Evolutionary conservation across 2,329 filamentous ascomycete genomes (phyloP), one percentile per base, ranked within the genome.

Genomic region (Xylariaceae sp.): DNA sequence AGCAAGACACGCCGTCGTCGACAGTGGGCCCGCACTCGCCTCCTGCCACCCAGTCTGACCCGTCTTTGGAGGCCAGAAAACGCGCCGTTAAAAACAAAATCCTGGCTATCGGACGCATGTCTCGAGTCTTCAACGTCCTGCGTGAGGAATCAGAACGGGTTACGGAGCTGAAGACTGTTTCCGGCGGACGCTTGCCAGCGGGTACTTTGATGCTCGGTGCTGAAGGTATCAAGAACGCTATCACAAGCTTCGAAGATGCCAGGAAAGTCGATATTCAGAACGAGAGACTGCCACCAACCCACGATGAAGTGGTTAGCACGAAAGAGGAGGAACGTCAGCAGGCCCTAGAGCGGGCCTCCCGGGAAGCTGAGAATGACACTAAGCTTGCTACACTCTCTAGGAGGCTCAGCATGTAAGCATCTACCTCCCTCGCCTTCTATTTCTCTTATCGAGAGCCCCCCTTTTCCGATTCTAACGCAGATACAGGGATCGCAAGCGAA

Each of bases 1-100:
- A 96, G 73, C 89, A 93, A 63, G 92, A 97, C 57, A 88, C 89
- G 3, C 86, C 88, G 10, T 86, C 88, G n/a, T 80, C 87, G 4
- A 80, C 83, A 4, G 81, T 84, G 1, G 89, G 85, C 4, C 88
- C 90, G 0, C 75, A 83, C 8, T 96, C 93, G 9, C 91, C 92
- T 1, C 75, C 87, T 51, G 76, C 78, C 2, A 73, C 76, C 8
- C 72, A 76, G 52, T 64, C 75, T 57, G 93, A 97, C 69, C 92
- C 96, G 54, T 92, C 88, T 55, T 90, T 88, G 69, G 94, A 99
- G 73, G 93, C 88, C 80, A 97, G 97, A 82, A 85, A 94, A 71
- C 88, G 92, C 51, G 92, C 92, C 2, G 96, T 99, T 83, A 97
- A 97, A 83, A 99, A 99, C 86, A 99, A 99, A 82, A 97, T 99